Evolutionary conservation across 148 eudicot species (phyloP).

Genomic region (Drosera capensis): DNA sequence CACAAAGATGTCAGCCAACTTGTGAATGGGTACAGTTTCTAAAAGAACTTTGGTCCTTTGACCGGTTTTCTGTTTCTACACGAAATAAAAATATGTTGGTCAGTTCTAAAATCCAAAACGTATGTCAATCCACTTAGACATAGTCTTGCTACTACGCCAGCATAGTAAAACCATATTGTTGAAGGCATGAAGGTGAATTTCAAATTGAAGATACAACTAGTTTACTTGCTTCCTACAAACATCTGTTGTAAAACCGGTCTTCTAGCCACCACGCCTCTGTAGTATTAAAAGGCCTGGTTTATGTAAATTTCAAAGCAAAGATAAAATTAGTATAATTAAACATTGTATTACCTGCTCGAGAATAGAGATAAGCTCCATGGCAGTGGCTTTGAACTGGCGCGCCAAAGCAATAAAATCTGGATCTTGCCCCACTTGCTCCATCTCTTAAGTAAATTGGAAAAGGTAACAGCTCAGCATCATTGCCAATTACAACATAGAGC

Average conservation of each 20-base stretch:
- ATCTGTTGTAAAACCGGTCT: too few species aligned
- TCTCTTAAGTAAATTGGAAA: slow-evolving; percentile 33
- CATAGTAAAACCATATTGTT: too few species aligned
- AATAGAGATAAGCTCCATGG: slow-evolving; percentile 87
- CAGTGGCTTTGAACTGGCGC: slow-evolving; percentile 92
- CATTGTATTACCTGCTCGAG: slow-evolving; percentile 69
- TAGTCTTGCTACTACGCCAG: too few species aligned
- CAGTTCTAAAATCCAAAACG: not conserved
- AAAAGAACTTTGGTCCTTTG: slow-evolving; percentile 94
- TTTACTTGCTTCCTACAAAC: too few species aligned
- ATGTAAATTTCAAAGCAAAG: not conserved
- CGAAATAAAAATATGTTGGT: slow-evolving; percentile 2
- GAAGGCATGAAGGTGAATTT: too few species aligned
- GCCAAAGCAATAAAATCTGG: slow-evolving; percentile 80
- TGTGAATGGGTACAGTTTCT: slow-evolving; percentile 96
- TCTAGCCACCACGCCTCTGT: too few species aligned
- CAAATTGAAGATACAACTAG: too few species aligned
- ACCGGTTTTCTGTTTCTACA: slow-evolving; percentile 93
- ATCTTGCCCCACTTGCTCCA: slow-evolving; percentile 95
- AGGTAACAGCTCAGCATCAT: not conserved
- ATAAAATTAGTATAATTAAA: not conserved
- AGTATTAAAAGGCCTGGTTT: not conserved
- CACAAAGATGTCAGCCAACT: slow-evolving; percentile 96
- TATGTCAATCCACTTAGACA: too few species aligned
- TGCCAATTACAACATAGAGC: not conserved